Conservation (phyloP, 1,284 basidiomycete species). For the Polyporus tsugae region DNA sequence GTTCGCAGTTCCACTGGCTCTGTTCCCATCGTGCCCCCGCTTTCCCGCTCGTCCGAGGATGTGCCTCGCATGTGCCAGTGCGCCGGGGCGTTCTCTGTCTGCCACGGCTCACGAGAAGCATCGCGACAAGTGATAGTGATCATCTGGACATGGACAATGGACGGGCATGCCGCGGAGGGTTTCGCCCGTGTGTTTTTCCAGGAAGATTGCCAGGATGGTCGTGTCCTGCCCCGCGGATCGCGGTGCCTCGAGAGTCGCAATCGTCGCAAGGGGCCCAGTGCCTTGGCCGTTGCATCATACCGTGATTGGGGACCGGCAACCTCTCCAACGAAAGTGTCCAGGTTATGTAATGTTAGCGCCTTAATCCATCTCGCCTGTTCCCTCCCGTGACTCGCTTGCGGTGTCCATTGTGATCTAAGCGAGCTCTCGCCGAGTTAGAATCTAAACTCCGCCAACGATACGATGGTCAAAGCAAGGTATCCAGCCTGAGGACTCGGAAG, state of each 20-base stretch:
- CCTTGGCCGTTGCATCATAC: background rate
- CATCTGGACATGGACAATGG: background rate
- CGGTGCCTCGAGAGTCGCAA: background rate
- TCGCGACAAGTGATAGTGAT: background rate
- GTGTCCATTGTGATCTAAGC: no score
- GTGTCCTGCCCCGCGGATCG: background rate
- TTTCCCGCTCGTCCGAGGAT: background rate
- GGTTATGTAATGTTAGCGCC: no score
- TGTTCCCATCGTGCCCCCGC: background rate
- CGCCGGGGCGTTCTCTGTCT: background rate
- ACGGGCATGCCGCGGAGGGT: background rate
- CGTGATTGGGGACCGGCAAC: no score
- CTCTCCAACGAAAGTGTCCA: no score
- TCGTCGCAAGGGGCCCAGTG: constrained; percentile 1
- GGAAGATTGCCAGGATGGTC: background rate
- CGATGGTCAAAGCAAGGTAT: no score
- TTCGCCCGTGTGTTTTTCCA: background rate
- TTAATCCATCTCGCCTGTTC: no score
- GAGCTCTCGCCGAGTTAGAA: no score
- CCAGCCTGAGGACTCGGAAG: no score
- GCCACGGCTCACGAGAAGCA: background rate
- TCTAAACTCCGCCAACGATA: no score
- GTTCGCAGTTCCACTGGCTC: background rate
- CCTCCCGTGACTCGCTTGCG: no score
- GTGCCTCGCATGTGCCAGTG: constrained; percentile 1